These are phyloP conservation scores for Fusarium subglutinans DNA, from an alignment of 2,329 filamentous ascomycete genomes.

Conservation along the genomic window DNA sequence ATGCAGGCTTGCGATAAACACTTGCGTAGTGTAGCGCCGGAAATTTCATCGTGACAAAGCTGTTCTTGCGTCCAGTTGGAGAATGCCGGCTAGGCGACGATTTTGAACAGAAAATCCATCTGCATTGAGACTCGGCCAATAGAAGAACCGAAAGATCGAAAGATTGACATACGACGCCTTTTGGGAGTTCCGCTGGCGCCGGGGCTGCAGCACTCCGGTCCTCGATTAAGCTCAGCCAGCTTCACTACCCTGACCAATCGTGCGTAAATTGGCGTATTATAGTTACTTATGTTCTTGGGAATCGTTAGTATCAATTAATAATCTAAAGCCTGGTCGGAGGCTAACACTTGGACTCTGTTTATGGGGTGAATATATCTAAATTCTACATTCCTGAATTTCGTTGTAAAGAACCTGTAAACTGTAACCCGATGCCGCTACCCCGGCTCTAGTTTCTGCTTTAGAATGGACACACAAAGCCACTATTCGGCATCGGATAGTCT, in stretches of 20 bases:
- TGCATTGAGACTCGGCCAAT: rapidly evolving
- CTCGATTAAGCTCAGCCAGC: not conserved
- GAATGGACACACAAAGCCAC: no score
- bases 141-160: not conserved
- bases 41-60: not conserved
- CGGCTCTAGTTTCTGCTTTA: no score
- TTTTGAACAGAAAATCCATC: not conserved
- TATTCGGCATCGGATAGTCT: rapidly evolving
- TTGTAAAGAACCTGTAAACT: no score
- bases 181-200: not conserved
- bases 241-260: not conserved
- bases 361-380: no score
- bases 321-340: no score
- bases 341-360: no score
- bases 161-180: not conserved
- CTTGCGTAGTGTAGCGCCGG: not conserved
- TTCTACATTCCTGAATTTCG: no score
- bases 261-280: not conserved
- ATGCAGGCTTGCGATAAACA: not conserved
- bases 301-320: no score
- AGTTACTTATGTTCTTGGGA: no score
- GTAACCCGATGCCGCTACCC: no score
- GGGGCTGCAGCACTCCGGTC: no score
- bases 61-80: not conserved
- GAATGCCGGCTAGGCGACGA: not conserved